phyloP scores from a whole-genome alignment of 306 rosid genomes.

The Alnus rubra region DNA sequence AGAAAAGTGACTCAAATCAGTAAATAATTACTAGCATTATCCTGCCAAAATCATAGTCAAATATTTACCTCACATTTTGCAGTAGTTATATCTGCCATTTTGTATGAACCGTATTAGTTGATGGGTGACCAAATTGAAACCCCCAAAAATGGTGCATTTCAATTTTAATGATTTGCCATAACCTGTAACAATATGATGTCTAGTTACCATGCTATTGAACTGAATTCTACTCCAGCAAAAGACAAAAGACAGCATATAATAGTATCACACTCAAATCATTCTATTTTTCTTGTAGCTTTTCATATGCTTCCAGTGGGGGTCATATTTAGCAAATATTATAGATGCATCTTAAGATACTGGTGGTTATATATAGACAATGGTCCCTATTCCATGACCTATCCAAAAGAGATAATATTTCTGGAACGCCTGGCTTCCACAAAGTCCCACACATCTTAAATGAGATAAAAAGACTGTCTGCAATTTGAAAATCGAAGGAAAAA shows the following conservation, averaged over 20 bases:
- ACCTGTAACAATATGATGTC: slow-evolving; percentile 53
- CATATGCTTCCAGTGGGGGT: neutral
- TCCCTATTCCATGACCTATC: neutral
- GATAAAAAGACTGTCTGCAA: neutral
- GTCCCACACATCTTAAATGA: neutral
- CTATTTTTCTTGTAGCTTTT: neutral
- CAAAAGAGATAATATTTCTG: neutral
- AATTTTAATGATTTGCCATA: slow-evolving; percentile 34
- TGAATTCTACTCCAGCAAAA: slow-evolving; percentile 25
- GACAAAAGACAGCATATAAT: slow-evolving; percentile 17
- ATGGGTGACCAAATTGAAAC: slow-evolving; percentile 40
- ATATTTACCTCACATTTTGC: slow-evolving; percentile 66
- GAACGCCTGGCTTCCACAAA: neutral
- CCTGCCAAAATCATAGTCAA: slow-evolving; percentile 41
- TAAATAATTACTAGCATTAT: slow-evolving; percentile 31
- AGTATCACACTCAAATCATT: neutral
- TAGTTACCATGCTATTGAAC: slow-evolving; percentile 25
- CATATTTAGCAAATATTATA: neutral
- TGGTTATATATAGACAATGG: neutral
- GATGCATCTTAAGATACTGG: neutral
- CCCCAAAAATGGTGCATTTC: slow-evolving; percentile 40
- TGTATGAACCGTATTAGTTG: slow-evolving; percentile 41
- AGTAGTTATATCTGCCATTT: slow-evolving; percentile 38
- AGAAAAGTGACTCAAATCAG: slow-evolving; percentile 33
- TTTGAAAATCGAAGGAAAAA: neutral